These are phyloP conservation scores for Kodamaea leandrae DNA, from an alignment of 805 yeast genomes.

Conservation along the genomic window DNA sequence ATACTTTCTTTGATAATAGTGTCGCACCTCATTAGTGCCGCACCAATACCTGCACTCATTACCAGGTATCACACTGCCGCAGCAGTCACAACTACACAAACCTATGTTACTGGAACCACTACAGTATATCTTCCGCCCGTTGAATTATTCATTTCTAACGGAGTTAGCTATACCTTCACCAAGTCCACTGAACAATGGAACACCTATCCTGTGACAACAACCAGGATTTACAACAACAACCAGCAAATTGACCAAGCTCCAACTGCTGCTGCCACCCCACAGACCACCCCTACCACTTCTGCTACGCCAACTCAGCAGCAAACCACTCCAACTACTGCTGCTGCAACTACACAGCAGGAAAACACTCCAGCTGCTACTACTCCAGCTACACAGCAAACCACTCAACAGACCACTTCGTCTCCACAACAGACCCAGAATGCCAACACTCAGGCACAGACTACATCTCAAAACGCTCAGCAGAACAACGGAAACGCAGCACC, in stretches of 20 bases:
- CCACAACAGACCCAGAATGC: not conserved
- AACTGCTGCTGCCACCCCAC: constrained; percentile 13
- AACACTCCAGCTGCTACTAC: constrained; percentile 28
- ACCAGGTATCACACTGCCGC: constrained; percentile 58
- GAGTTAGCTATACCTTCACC: constrained; percentile 50
- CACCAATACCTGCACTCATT: constrained; percentile 41
- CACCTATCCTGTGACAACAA: constrained; percentile 34
- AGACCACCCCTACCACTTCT: constrained; percentile 11
- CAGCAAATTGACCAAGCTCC: constrained; percentile 14
- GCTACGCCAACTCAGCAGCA: constrained; percentile 17
- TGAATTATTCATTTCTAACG: constrained; percentile 49
- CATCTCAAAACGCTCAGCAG: not conserved
- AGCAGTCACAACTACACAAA: constrained; percentile 46
- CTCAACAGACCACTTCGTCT: constrained; percentile 5
- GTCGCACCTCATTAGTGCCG: constrained; percentile 24
- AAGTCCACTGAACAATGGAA: constrained; percentile 30
- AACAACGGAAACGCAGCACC: not conserved
- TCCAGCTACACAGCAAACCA: constrained; percentile 17
- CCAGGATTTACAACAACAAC: constrained; percentile 22
- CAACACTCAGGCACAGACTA: too few species aligned
- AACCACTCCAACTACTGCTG: constrained; percentile 30
- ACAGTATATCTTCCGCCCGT: constrained; percentile 53
- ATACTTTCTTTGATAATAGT: constrained; percentile 14
- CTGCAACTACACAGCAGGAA: constrained; percentile 35
- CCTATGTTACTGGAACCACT: constrained; percentile 46